Conservation (phyloP, 805 yeast genomes). For the Ogataea methanolica region DNA sequence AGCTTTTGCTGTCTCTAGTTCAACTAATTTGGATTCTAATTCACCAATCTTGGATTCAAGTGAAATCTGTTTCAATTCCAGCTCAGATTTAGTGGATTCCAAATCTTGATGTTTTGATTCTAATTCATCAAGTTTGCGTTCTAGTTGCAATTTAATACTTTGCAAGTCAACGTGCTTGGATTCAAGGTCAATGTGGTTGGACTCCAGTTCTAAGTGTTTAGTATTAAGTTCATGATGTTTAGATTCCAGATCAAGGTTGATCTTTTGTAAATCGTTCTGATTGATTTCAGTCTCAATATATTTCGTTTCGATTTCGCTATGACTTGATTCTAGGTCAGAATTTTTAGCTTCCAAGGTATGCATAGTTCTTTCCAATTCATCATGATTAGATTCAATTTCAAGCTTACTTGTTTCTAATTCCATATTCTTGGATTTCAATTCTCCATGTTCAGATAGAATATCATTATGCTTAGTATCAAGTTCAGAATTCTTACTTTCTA, state of each 20-base stretch:
- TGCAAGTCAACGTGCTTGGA: no score
- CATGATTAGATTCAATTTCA: not conserved
- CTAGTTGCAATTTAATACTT: not conserved
- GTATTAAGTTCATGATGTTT: no score
- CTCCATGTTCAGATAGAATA: not conserved
- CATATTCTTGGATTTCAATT: not conserved
- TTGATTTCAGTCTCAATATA: not conserved
- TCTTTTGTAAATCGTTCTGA: not conserved
- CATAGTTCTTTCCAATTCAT: not conserved
- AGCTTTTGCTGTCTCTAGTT: not conserved
- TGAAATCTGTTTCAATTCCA: not conserved
- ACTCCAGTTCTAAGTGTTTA: no score
- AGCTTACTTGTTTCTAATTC: conserved; percentile 4
- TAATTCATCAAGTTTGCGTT: conserved; percentile 7
- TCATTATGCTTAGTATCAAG: conserved; percentile 7
- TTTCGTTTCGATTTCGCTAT: not conserved
- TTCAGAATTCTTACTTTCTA: conserved; percentile 1
- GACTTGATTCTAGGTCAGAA: conserved; percentile 8
- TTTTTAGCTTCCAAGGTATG: conserved; percentile 6
- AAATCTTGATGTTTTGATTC: conserved; percentile 7
- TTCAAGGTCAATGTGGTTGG: no score
- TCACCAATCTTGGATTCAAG: not conserved
- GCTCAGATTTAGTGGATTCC: conserved; percentile 3
- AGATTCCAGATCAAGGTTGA: not conserved
- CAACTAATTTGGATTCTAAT: not conserved